Evolutionary conservation across 352 stramenopile genomes (phyloP), one percentile per base, ranked within the genome.

Genomic region (Phytophthora ramorum): DNA sequence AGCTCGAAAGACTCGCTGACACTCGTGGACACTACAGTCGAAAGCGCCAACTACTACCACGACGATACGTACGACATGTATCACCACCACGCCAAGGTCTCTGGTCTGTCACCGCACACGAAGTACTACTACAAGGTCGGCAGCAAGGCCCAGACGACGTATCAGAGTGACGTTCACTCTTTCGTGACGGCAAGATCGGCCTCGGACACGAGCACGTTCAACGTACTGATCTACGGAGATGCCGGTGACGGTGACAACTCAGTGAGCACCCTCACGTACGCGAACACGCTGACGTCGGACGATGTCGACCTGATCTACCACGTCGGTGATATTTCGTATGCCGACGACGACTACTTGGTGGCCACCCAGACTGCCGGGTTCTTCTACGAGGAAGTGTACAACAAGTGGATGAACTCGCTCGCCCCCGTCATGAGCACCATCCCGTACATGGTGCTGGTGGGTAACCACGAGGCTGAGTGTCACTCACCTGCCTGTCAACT

Each of bases 391-490:
- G n/a, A n/a, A n/a, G n/a, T n/a, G n/a, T n/a, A n/a, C n/a, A n/a
- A n/a, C n/a, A n/a, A 80, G 24, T 95, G 76, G 81, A 88, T 94
- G 81, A 77, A 83, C 40, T 60, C 63, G 38, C 55, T 90, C 16
- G 47, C 78, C 4, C 50, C 66, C 2, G 50, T 76, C 16, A 76
- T 83, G 68, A 58, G 51, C 7, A 8, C 40, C 19, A 44, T 88
- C n/a, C 83, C 85, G 3, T 93, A 90, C 68, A 93, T 92, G 81
- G 76, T 84, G 26, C 53, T 78, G n/a, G 71, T 80, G 0, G 86
- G 86, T 2, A 94, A 94, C 74, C 88, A 96, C 63, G 79, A 85
- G 47, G 76, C 74, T 14, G 76, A 89, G 40, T 89, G 76, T 32
- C 64, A 80, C 28, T 74, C 63, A 8, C 72, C 72, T 13, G 53